These are phyloP conservation scores for Hemisphaericaspora xylanilytica DNA, from an alignment of 1,139 yeast species.

Conservation along the genomic window DNA sequence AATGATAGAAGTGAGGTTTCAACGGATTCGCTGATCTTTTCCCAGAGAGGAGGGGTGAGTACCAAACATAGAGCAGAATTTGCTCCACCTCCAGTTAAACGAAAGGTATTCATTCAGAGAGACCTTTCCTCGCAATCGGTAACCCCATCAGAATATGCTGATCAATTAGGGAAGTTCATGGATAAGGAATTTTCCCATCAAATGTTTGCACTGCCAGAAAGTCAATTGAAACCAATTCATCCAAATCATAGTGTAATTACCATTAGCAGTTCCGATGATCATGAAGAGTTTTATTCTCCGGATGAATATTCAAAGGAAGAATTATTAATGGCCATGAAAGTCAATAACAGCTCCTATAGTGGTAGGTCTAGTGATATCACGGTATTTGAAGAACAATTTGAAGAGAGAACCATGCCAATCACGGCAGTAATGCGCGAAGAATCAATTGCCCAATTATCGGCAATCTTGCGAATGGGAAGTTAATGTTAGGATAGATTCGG, in stretches of 20 bases:
- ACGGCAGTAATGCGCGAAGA: slow-evolving; percentile 20
- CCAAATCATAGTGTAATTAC: slow-evolving; percentile 12
- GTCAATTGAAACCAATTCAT: slow-evolving; percentile 5
- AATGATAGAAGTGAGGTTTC: background rate
- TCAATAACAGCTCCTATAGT: slow-evolving; percentile 4
- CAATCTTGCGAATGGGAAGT: slow-evolving; percentile 15
- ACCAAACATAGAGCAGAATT: background rate
- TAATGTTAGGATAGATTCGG: too few species aligned
- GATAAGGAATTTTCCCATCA: slow-evolving; percentile 20
- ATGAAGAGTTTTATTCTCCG: slow-evolving; percentile 29
- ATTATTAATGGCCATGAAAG: background rate
- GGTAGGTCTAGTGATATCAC: slow-evolving; percentile 33
- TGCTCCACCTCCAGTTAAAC: too few species aligned
- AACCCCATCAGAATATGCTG: slow-evolving; percentile 30
- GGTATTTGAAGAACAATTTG: slow-evolving; percentile 21
- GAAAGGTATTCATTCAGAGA: slow-evolving; percentile 4
- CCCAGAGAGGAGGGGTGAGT: background rate
- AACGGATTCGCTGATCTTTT: slow-evolving; percentile 8
- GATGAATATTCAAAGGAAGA: slow-evolving; percentile 21
- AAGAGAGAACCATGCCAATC: slow-evolving; percentile 6
- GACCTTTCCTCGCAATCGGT: slow-evolving; percentile 29
- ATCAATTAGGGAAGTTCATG: slow-evolving; percentile 31
- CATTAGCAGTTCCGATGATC: slow-evolving; percentile 22
- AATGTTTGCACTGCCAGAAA: background rate
- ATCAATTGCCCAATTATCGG: slow-evolving; percentile 36